Percentiles rank a stretch among this genome's conserved stretches.
Evolutionary conservation across 305 asterid genomes (phyloP).

Genomic region (Caryopteris hybrid): DNA sequence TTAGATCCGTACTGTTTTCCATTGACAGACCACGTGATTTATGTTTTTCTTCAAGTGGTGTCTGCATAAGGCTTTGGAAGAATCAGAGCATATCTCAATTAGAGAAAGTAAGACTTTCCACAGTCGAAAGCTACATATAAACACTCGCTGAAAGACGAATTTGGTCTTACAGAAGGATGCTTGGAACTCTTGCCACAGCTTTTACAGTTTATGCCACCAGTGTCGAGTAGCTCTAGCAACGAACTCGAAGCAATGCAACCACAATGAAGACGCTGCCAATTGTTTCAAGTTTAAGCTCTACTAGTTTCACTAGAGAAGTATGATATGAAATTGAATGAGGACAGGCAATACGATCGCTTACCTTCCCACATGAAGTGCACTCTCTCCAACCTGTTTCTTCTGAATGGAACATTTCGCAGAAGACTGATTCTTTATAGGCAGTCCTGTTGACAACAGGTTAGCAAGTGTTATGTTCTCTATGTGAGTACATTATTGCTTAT

Average conservation of each 20-base stretch:
- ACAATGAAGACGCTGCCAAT: slow-evolving; percentile 85
- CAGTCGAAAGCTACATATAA: not conserved
- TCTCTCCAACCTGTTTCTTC: slow-evolving; percentile 94
- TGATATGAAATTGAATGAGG: not conserved
- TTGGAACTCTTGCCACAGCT: slow-evolving; percentile 53
- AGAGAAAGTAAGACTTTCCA: slow-evolving; percentile 11
- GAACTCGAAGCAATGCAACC: slow-evolving; percentile 90
- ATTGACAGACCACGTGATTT: slow-evolving; percentile 23
- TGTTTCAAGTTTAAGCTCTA: slow-evolving; percentile 9
- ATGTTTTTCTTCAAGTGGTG: slow-evolving; percentile 34
- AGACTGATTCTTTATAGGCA: slow-evolving; percentile 67
- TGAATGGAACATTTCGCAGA: slow-evolving; percentile 82
- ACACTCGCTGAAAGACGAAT: not conserved
- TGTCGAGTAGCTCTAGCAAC: slow-evolving; percentile 63
- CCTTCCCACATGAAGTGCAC: slow-evolving; percentile 85
- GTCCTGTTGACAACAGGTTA: slow-evolving; percentile 41
- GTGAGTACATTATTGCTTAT: not conserved
- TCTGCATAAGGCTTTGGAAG: slow-evolving; percentile 42
- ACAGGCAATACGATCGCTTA: slow-evolving; percentile 21
- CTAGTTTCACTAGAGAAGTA: not conserved
- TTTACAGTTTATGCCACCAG: slow-evolving; percentile 74
- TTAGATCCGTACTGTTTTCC: slow-evolving; percentile 24
- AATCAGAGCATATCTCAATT: slow-evolving; percentile 30
- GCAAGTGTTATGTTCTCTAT: slow-evolving; percentile 6
- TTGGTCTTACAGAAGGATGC: slow-evolving; percentile 55